Base-by-base conservation (phyloP, 129 eudicot genomes). In the Flaveria robusta region DNA sequence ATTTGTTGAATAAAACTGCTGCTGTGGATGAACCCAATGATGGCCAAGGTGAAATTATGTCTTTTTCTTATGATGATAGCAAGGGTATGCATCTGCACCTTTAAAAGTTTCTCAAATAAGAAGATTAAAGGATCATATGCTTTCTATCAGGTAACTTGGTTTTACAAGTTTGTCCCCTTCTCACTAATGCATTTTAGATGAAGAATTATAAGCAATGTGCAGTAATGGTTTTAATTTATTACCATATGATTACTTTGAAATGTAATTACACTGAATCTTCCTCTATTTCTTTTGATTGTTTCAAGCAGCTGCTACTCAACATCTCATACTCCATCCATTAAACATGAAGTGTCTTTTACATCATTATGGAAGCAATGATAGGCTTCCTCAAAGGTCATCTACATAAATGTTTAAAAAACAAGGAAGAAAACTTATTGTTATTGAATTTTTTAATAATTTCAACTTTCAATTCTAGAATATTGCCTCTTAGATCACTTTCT, bases 251-350 rank as follows among this genome's bases (percentile, higher is more conserved):
- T 52, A 3, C 41, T n/a, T 31, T 68, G 55, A 24, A 56, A 20
- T 60, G 42, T 9, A 59, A 63, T 70, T 15, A 46, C 47, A 50
- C n/a, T 76, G n/a, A 26, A 11, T 56, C 49, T 66, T 46, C 46
- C 20, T 42, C 46, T 60, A 37, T 64, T 59, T 69, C 6, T n/a
- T 74, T 82, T 79, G 54, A 9, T 64, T 75, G 15, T 76, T 83
- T 64, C 85, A 94, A 97, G 98, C 89, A 29, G 84, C 82, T 81
- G 98, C 91, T 84, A 97, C 97, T 71, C 98, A 94, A 85, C 84
- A 87, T 83, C 82, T 91, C 34, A 87, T 94, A 73, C 89, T 91
- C 74, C 98, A 94, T 86, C 93, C 97, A 13, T 64, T 94, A 50
- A 91, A 86, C 81, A 82, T 94, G 91, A 94, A 88, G 88, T 91